phyloP scores from a whole-genome alignment of 2,329 filamentous ascomycete genomes.

The Endoconidiophora laricicola region DNA sequence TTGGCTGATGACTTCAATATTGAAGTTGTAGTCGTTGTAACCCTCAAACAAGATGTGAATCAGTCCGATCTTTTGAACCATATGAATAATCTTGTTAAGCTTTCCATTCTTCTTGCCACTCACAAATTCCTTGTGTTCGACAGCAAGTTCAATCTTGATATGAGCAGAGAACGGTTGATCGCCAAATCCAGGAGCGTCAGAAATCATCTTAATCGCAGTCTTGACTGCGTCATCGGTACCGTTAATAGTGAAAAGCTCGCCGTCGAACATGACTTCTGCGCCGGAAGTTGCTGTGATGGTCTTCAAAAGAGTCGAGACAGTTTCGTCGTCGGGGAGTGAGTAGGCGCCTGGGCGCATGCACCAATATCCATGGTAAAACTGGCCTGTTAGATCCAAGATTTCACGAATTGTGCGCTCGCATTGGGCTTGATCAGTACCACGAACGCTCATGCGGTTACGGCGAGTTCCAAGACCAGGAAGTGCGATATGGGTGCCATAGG shows the following conservation, averaged over 20 bases:
- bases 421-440: constrained; percentile 83
- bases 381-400: constrained; percentile 89
- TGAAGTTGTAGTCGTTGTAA: constrained; percentile 99
- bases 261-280: constrained; percentile 87
- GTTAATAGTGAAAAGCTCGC: constrained; percentile 82
- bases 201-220: constrained; percentile 83
- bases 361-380: constrained; percentile 97
- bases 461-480: constrained; percentile 79
- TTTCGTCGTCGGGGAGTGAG: constrained; percentile 4
- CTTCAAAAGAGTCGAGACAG: constrained; percentile 48
- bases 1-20: constrained; percentile 88
- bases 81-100: constrained; percentile 84
- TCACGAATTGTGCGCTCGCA: constrained; percentile 90
- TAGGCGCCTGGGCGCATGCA: constrained; percentile 32
- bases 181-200: constrained; percentile 76
- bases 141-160: constrained; percentile 96
- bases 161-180: constrained; percentile 82
- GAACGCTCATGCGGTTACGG: constrained; percentile 70
- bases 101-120: constrained; percentile 99
- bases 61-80: constrained; percentile 81
- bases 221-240: constrained; percentile 95
- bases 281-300: constrained; percentile 95
- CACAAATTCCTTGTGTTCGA: constrained; percentile 98
- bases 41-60: constrained; percentile 98
- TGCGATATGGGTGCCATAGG: constrained; percentile 87